Percentiles rank a stretch among this genome's conserved stretches.
These are phyloP conservation scores for Russula sp. DNA, from an alignment of 768 basidiomycete species.

Conservation along the genomic window DNA sequence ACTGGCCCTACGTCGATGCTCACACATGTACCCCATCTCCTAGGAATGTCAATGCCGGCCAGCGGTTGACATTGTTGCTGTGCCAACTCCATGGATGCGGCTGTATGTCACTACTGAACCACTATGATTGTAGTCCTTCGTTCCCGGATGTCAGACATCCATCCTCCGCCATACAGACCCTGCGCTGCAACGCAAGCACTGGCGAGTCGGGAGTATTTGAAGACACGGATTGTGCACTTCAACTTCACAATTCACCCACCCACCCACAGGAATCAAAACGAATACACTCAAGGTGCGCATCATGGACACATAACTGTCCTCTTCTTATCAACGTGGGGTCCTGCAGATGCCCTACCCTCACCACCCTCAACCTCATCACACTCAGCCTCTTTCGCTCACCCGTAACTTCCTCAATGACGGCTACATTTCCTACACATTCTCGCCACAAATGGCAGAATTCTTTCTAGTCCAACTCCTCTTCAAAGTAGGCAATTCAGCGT, in stretches of 20 bases:
- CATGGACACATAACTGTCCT: background rate
- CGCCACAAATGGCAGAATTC: background rate
- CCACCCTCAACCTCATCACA: slow-evolving; percentile 9
- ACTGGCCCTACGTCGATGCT: background rate
- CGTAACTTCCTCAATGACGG: slow-evolving; percentile 9
- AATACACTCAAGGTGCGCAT: slow-evolving; percentile 10
- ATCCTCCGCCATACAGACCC: background rate
- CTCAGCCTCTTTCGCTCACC: no score
- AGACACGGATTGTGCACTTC: background rate
- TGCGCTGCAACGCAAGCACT: slow-evolving; percentile 12
- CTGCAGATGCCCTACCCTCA: slow-evolving; percentile 15
- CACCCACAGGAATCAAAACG: background rate
- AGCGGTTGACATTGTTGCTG: background rate
- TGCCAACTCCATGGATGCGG: slow-evolving; percentile 21
- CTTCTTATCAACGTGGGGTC: background rate
- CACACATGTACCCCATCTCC: background rate
- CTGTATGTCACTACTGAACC: background rate
- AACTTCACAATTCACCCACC: slow-evolving; percentile 12
- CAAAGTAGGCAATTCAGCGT: background rate
- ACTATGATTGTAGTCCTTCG: slow-evolving; percentile 1
- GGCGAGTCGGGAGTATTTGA: slow-evolving; percentile 16
- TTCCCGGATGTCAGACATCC: background rate
- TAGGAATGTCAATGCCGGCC: slow-evolving; percentile 2
- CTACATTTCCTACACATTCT: slow-evolving; percentile 23
- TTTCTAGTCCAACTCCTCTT: slow-evolving; percentile 19